Evolutionary conservation across 2,329 filamentous ascomycete species (phyloP), one percentile per base, ranked within the genome.

Genomic region (Cadophora malorum): DNA sequence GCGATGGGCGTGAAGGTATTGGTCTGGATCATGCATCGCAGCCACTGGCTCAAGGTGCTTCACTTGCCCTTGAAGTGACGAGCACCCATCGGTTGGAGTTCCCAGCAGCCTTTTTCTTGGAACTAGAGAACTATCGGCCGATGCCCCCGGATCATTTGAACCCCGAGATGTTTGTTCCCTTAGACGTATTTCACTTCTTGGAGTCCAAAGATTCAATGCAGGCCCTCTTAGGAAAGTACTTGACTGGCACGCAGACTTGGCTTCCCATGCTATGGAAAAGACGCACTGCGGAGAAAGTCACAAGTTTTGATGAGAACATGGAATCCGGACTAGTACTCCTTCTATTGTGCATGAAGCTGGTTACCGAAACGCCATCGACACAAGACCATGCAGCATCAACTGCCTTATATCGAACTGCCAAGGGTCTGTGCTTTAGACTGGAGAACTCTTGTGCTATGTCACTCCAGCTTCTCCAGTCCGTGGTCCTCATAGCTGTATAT

Each of bases 381-480:
- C 35, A 41, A 23, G n/a, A 47, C n/a, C 6, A 60, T 16, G 31
- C 31, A 45, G 23, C 58, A 12, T 45, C 19, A 16, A 23, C 58
- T 12, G 12, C 58, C 9, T 23, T 60, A 10, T 60, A 60, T 19
- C 23, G 31, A 28, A 60, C 41, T 19, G 21, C 35, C 23, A 38
- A 60, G 35, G 23, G 23, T 25, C 41, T 45, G 10, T 45, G 41
- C 21, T 60, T 28, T 21, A n/a, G 35, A 25, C 8, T 60, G 19
- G 58, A 60, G 35, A 41, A 41, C 10, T 23, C 58, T 60, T 60
- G 31, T 23, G 12, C 31, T 7, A 28, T 60, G 10, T 60, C 58
- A 2, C 35, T 60, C 19, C 10, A 41, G 14, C 19, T 41, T 23
- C 35, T 60, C 6, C 58, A 41, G 35, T 21, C 35, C 23, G 16